Conservation (phyloP, 371 early-diverging fungal species). For the Mucor circinelloides region DNA sequence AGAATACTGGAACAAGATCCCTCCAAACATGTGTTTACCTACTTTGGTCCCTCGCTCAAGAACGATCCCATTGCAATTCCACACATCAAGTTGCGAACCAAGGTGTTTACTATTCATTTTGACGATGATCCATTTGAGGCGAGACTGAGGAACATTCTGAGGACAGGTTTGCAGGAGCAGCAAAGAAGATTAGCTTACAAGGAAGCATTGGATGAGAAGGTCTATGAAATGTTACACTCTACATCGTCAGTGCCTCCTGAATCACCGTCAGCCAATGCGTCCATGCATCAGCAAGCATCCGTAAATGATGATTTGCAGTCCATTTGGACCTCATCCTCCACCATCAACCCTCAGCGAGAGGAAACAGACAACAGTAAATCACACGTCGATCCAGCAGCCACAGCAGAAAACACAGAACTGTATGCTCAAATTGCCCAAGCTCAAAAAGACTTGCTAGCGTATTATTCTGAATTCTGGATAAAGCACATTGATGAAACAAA, state of each 20-base stretch:
- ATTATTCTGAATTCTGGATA: conserved; percentile 38
- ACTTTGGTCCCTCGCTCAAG: conserved; percentile 8
- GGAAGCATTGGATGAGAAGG: conserved; percentile 51
- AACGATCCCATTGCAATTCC: conserved; percentile 12
- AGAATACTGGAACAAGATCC: conserved; percentile 5
- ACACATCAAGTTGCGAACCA: neutral
- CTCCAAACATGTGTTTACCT: conserved; percentile 1
- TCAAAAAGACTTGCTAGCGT: conserved; percentile 1
- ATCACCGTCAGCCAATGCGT: neutral
- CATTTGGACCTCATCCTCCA: neutral
- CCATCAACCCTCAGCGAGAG: neutral
- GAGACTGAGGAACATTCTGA: conserved; percentile 35
- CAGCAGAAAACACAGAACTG: neutral
- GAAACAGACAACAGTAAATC: neutral
- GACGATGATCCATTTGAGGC: conserved; percentile 57
- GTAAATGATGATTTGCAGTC: neutral
- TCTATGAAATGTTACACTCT: conserved; percentile 15
- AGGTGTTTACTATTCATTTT: conserved; percentile 24
- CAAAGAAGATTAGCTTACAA: conserved; percentile 42
- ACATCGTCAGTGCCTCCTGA: neutral
- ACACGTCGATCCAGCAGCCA: neutral
- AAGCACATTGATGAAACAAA: conserved; percentile 40
- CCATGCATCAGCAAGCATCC: neutral
- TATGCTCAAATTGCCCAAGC: conserved; percentile 12
- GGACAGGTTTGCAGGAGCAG: conserved; percentile 50